A percentile compares a stretch with the other conserved stretches of the same genome.
These are phyloP conservation scores for Populus tomentosa DNA, from an alignment of 441 rosid species.

Conservation along the genomic window DNA sequence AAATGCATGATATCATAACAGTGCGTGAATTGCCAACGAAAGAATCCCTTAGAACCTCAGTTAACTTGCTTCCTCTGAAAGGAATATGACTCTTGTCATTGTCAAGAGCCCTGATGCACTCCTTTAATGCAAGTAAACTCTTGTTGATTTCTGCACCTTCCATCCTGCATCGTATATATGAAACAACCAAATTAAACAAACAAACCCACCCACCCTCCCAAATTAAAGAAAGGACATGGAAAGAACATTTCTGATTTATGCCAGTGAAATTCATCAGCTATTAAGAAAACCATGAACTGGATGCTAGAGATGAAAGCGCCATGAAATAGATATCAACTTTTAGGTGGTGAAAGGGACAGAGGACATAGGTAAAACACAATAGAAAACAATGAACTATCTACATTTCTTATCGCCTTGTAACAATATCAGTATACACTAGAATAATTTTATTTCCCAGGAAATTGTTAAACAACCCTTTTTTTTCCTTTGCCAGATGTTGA, in stretches of 20 bases:
- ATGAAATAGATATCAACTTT: background rate
- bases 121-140: constrained; percentile 89
- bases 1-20: constrained; percentile 99
- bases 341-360: background rate
- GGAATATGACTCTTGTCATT: constrained; percentile 99
- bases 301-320: background rate
- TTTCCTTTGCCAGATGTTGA: background rate
- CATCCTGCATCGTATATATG: constrained; percentile 51
- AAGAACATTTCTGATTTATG: background rate
- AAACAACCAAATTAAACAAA: constrained; percentile 17
- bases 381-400: background rate
- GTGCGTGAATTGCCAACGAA: constrained; percentile 96
- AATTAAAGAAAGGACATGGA: background rate
- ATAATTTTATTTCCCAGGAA: background rate
- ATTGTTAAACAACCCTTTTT: background rate
- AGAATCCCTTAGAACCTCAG: constrained; percentile 96
- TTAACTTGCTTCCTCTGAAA: constrained; percentile 96
- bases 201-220: background rate
- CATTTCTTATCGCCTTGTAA: background rate
- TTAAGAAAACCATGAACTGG: background rate
- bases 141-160: constrained; percentile 42
- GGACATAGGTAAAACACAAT: background rate
- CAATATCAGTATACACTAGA: background rate
- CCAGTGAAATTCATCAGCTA: background rate
- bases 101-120: constrained; percentile 98